phyloP scores from a whole-genome alignment of 441 rosid species.

The Iberis amara region DNA sequence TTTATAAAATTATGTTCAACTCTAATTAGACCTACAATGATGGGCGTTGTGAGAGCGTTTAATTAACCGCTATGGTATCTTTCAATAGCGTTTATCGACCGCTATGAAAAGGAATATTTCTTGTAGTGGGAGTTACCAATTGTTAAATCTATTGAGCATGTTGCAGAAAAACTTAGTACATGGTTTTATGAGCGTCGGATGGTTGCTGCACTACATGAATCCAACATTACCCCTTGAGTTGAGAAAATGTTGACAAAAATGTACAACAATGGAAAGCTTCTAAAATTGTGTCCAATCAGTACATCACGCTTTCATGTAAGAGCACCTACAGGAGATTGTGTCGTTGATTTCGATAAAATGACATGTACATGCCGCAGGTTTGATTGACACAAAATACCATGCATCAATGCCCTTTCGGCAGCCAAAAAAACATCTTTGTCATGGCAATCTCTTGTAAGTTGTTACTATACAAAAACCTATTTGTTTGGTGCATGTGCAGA shows the following conservation, averaged over 20 bases:
- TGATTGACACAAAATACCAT: constrained; percentile 3
- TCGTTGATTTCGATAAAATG: not conserved
- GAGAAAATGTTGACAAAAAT: not conserved
- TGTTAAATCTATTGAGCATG: not conserved
- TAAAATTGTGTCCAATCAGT: not conserved
- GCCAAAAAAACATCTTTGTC: not conserved
- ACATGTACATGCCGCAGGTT: constrained; percentile 5
- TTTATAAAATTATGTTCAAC: too few relatives aligned
- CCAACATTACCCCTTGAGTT: constrained; percentile 6
- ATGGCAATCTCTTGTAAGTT: constrained; percentile 8
- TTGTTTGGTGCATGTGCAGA: constrained; percentile 2
- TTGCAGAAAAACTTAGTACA: constrained; percentile 1
- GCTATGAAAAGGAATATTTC: too few relatives aligned
- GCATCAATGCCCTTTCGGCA: not conserved
- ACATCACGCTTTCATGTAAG: not conserved
- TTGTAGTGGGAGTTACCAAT: constrained; percentile 3
- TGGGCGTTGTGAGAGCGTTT: too few relatives aligned
- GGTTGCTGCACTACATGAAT: not conserved
- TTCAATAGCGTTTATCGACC: too few relatives aligned
- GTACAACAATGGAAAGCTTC: not conserved
- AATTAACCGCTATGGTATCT: too few relatives aligned
- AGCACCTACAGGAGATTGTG: not conserved
- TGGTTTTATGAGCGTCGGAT: constrained; percentile 17
- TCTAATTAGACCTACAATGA: too few relatives aligned
- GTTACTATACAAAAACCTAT: constrained; percentile 1